Percentiles rank a stretch among this genome's conserved stretches.
These are phyloP conservation scores for Bolboschoenus planiculmis DNA, from an alignment of 176 grass and related monocot species.

Conservation along the genomic window DNA sequence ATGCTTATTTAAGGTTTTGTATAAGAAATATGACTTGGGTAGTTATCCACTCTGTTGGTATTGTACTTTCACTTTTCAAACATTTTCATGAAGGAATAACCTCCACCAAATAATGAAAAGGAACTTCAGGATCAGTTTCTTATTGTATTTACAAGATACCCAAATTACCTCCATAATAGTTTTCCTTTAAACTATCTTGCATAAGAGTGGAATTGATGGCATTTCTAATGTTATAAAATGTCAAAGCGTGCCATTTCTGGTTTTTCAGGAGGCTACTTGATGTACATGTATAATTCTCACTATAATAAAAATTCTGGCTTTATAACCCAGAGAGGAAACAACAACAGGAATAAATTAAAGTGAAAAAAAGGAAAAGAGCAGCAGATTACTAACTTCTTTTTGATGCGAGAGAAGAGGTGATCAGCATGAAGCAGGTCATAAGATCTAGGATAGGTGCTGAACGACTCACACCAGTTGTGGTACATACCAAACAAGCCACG, in stretches of 20 bases:
- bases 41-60: neutral
- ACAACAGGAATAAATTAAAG: neutral
- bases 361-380: neutral
- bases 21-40: neutral
- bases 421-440: constrained; percentile 79
- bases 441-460: constrained; percentile 75
- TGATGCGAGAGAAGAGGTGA: constrained; percentile 76
- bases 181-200: neutral
- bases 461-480: constrained; percentile 78
- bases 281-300: neutral
- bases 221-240: neutral
- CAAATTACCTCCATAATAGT: neutral
- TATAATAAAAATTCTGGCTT: neutral
- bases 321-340: neutral
- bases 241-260: neutral
- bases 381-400: constrained; percentile 31
- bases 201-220: neutral
- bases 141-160: neutral
- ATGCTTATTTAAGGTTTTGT: neutral
- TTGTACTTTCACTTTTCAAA: neutral
- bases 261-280: neutral
- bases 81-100: neutral
- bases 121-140: neutral
- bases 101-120: neutral
- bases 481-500: constrained; percentile 66